Base-by-base conservation (phyloP, 441 rosid genomes). In the Erodium moschatum region DNA sequence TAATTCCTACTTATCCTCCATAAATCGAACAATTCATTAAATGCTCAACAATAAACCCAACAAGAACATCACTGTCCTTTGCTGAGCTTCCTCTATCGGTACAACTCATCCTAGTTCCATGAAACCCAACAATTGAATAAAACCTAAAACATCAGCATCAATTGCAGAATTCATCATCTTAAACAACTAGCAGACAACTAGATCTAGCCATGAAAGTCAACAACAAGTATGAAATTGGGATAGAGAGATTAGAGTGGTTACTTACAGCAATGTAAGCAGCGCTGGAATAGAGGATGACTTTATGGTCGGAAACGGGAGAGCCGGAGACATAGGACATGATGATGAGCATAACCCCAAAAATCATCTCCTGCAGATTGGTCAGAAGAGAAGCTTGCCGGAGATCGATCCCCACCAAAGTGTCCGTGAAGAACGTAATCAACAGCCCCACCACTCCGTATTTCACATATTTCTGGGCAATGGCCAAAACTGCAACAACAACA, bases 331-430 rank as follows among this genome's bases (percentile, higher is more conserved):
- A 54, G 11, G 62, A n/a, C 62, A 54, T 54, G 62, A 54, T 6
- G 15, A 54, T 54, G 62, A 54, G 62, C 62, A 54, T 54, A 54
- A 54, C 21, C 62, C 62, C 62, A 54, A 54, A 54, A 54, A 54
- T 54, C 24, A 18, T 19, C 62, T 54, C 62, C 7, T 54, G 62
- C 24, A 54, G 62, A 54, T 54, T 54, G 4, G 62, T 54, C 4
- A 54, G 62, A 18, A 54, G 62, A 18, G 62, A 18, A 54, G 62
- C 62, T 18, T 54, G 11, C 3, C 62, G 62, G 62, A 54, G 2
- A 18, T 54, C 10, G 21, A 54, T 54, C 21, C 62, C 62, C 62
- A 54, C 62, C 24, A 54, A 9, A 54, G 62, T 54, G 62, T 54
- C 62, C 21, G 62, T 54, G 62, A 54, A 54, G 62, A 54, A 54